Evolutionary conservation across 1,284 basidiomycete genomes (phyloP).

Genomic region (Ceratobasidium sp.): DNA sequence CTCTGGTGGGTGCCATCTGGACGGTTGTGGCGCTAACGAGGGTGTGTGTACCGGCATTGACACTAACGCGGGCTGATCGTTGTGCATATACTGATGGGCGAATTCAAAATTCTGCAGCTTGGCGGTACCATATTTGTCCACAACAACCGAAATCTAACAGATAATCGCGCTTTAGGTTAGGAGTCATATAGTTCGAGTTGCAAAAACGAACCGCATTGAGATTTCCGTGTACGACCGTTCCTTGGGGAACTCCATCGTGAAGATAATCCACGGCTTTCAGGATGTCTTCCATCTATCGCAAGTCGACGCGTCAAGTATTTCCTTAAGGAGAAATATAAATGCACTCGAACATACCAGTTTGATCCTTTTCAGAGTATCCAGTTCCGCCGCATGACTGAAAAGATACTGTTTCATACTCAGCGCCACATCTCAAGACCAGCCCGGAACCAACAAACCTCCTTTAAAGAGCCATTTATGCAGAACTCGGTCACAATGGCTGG

Average conservation of each 20-base stretch:
- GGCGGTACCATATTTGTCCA: conserved; percentile 3
- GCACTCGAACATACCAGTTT: background rate
- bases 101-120: conserved; percentile 13
- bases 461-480: conserved; percentile 3
- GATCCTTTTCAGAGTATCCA: background rate
- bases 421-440: background rate
- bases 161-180: background rate
- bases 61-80: background rate
- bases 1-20: conserved; percentile 37
- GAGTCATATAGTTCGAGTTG: background rate
- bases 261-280: conserved; percentile 14
- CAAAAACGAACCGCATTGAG: background rate
- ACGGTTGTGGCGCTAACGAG: background rate
- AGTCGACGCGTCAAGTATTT: background rate
- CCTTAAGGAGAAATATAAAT: background rate
- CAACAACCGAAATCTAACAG: background rate
- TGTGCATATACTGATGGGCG: conserved; percentile 9
- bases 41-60: background rate
- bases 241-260: conserved; percentile 18
- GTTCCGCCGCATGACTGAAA: background rate
- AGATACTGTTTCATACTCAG: background rate
- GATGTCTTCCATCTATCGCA: conserved; percentile 5
- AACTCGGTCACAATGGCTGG: conserved; percentile 26
- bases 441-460: background rate
- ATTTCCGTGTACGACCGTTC: conserved; percentile 15